Evolutionary conservation across 257 asterid genomes (phyloP), one percentile per base, ranked within the genome.

Genomic region (Lantana camara): DNA sequence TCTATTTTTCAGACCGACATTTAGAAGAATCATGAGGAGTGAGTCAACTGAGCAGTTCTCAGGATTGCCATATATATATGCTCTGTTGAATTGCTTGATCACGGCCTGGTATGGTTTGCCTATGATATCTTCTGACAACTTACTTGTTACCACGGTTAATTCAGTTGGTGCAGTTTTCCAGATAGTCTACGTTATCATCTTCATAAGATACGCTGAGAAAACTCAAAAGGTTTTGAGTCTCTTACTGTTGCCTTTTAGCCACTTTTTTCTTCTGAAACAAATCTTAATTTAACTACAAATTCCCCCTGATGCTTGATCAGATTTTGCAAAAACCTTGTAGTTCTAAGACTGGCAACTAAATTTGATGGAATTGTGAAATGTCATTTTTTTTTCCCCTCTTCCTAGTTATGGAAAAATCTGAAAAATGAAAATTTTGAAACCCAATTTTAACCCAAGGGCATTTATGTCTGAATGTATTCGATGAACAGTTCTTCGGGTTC

Each of bases 71-170:
- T 85, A 85, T 50, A 73, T 85, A 74, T 85, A 85, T 32, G 73
- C 89, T 51, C 82, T 82, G 63, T 57, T 85, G 75, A 85, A 85
- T 70, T 85, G 87, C 78, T 74, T 85, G 68, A 78, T 85, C 70
- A 80, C 89, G 24, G 89, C 87, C 24, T 85, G 93, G 89, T 85
- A 85, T 63, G 89, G 89, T 56, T 74, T 72, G 74, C 93, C 93
- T 32, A 40, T 85, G 70, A 54, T 85, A 53, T 85, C 93, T 24
- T n/a, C 51, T 9, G 78, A 75, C 74, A 80, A 82, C 72, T 50
- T 85, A 20, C 73, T 80, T 17, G 87, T 85, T 41, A 74, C 82
- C 5, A 82, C 89, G 0, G 93, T 85, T 49, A 85, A 85, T 76
- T 82, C 89, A 24, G 27, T 76, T 8, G 93, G 89, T 21, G 78